Percentiles rank a stretch among this genome's conserved stretches.
phyloP scores from a whole-genome alignment of 2,329 filamentous ascomycete species.

The Paecilomyces dactylethromorphus region DNA sequence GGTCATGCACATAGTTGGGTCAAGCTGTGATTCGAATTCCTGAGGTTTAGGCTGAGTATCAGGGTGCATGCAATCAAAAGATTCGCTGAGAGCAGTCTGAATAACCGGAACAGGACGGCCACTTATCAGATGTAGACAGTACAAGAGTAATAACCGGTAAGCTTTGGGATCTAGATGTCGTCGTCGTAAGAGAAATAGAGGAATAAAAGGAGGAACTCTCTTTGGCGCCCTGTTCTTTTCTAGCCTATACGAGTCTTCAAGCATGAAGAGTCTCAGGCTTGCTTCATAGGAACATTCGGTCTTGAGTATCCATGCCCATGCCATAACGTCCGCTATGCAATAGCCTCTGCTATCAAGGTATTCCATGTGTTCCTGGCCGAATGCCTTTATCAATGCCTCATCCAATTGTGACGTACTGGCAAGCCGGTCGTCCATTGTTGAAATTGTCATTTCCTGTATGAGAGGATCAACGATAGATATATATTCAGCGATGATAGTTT shows the following conservation, averaged over 20 bases:
- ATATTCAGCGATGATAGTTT: slow-evolving; percentile 33
- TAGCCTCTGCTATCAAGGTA: slow-evolving; percentile 28
- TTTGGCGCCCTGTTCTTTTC: slow-evolving; percentile 2
- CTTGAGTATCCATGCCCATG: slow-evolving; percentile 43
- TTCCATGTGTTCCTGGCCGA: slow-evolving; percentile 18
- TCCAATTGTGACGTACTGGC: slow-evolving; percentile 12
- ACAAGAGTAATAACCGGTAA: slow-evolving; percentile 37
- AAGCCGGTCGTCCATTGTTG: neutral
- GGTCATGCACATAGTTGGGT: slow-evolving; percentile 26
- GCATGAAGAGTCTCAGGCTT: slow-evolving; percentile 26
- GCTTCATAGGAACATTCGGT: slow-evolving; percentile 28
- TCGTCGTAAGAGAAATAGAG: slow-evolving; percentile 42
- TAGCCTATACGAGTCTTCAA: slow-evolving; percentile 18
- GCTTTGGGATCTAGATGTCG: slow-evolving; percentile 32
- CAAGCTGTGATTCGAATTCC: slow-evolving; percentile 11
- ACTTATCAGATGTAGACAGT: slow-evolving; percentile 29
- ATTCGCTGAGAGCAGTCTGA: neutral
- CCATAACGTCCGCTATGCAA: slow-evolving; percentile 32
- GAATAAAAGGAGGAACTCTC: slow-evolving; percentile 40
- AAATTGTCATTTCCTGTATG: slow-evolving; percentile 7
- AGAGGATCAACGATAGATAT: slow-evolving; percentile 27
- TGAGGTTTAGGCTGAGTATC: neutral
- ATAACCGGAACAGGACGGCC: slow-evolving; percentile 14
- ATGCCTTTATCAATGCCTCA: slow-evolving; percentile 24
- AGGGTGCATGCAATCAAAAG: slow-evolving; percentile 1